Evolutionary conservation across 495 filamentous ascomycete species (phyloP).

Genomic region (Echria macrotheca): DNA sequence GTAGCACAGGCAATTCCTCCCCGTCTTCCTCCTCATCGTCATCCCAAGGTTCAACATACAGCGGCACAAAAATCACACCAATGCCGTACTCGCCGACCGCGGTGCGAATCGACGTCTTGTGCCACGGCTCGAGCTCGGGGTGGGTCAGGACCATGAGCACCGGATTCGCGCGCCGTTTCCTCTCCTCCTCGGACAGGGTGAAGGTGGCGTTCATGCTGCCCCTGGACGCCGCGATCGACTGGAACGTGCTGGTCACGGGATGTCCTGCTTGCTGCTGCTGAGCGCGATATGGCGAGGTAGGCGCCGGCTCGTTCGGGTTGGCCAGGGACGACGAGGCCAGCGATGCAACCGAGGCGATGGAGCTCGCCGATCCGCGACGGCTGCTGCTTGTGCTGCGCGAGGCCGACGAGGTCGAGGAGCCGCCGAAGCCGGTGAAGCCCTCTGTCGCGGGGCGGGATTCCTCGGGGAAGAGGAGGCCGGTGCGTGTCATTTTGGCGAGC

Average conservation of each 20-base stretch:
- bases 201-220: slow-evolving; percentile 8
- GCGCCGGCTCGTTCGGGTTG: not conserved
- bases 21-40: slow-evolving; percentile 10
- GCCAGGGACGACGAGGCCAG: not conserved
- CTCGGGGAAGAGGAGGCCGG: slow-evolving; percentile 19
- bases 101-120: slow-evolving; percentile 10
- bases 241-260: not conserved
- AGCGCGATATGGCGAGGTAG: not conserved
- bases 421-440: slow-evolving; percentile 13
- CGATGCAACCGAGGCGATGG: not conserved
- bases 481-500: slow-evolving; percentile 20
- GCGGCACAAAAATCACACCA: slow-evolving; percentile 19
- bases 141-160: slow-evolving; percentile 22
- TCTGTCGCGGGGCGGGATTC: slow-evolving; percentile 18
- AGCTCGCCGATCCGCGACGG: slow-evolving; percentile 6
- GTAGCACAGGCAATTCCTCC: slow-evolving; percentile 17
- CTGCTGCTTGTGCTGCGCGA: slow-evolving; percentile 12
- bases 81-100: slow-evolving; percentile 16
- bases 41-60: no score
- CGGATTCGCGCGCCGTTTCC: slow-evolving; percentile 8
- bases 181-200: slow-evolving; percentile 14
- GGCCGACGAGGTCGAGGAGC: slow-evolving; percentile 10
- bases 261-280: not conserved
- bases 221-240: not conserved
- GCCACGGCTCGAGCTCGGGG: slow-evolving; percentile 18